Conservation (phyloP, 192 early-diverging fungal species). For the Backusella psychrophila region DNA sequence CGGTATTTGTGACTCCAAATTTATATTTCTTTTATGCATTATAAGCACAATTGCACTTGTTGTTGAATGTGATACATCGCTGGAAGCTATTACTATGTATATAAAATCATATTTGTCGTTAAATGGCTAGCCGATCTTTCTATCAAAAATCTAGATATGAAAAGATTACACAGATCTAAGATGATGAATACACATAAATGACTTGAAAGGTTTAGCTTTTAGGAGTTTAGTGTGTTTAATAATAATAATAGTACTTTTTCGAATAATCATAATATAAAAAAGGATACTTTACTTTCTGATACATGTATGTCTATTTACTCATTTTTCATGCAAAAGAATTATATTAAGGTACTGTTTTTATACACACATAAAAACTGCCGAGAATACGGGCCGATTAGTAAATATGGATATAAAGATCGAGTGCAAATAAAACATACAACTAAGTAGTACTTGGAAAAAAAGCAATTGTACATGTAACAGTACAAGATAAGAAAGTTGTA, state of each 20-base stretch:
- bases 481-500: not conserved
- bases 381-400: not conserved
- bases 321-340: not conserved
- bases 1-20: no score
- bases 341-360: not conserved
- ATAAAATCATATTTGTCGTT: no score
- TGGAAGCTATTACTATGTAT: no score
- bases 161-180: no score
- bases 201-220: no score
- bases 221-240: no score
- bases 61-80: no score
- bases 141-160: no score
- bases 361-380: not conserved
- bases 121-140: no score
- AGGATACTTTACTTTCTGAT: not conserved
- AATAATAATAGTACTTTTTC: not conserved
- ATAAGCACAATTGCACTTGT: no score
- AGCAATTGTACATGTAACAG: not conserved
- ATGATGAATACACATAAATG: no score
- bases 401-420: not conserved
- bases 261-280: not conserved
- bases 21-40: no score
- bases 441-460: not conserved
- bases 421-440: not conserved
- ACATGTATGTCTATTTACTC: not conserved